Evolutionary conservation across 495 filamentous ascomycete genomes (phyloP), one percentile per base, ranked within the genome.

Genomic region (Clohesyomyces aquaticus): DNA sequence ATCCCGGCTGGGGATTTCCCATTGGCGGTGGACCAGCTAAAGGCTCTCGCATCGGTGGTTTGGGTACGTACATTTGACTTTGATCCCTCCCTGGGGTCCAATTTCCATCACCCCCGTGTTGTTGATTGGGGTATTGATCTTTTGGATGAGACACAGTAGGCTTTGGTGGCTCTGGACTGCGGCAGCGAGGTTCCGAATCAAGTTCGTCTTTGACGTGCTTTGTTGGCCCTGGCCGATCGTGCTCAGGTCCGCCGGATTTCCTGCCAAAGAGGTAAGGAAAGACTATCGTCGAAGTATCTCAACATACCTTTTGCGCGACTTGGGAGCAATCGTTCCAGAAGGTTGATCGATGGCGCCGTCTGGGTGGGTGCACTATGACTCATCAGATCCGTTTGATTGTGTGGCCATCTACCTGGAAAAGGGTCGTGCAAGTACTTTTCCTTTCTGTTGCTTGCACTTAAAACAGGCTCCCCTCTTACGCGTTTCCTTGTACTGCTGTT

Each of bases 401-500:
- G 48, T 28, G 2, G 12, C 3, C 3, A 50, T 23, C 4, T 16
- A 14, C 3, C 8, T 23, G 16, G 19, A 19, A 16, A 29, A 26
- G 50, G 18, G 50, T 29, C n/a, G 27, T 28, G 9, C 4, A 54
- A 29, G 50, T 54, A 54, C 50, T 35, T 26, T 54, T 29, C 23
- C 50, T 54, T 54, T 54, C 50, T 28, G 26, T 18, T 35, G 23
- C 28, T 26, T 28, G 25, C 50, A 54, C 28, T 14, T 32, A 3
- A 16, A 14, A 26, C 50, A 54, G 4, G 50, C 50, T 28, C 50
- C 50, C 32, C 28, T 26, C 50, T 54, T 32, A 12, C 50, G 23
- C 8, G 50, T 54, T 18, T 32, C 11, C 22, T 28, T 32, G 26
- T 54, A 54, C 19, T 22, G 23, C 10, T 22, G 16, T 22, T 26